Conservation (phyloP, 2,329 filamentous ascomycete species). For the Exserohilum turcica region DNA sequence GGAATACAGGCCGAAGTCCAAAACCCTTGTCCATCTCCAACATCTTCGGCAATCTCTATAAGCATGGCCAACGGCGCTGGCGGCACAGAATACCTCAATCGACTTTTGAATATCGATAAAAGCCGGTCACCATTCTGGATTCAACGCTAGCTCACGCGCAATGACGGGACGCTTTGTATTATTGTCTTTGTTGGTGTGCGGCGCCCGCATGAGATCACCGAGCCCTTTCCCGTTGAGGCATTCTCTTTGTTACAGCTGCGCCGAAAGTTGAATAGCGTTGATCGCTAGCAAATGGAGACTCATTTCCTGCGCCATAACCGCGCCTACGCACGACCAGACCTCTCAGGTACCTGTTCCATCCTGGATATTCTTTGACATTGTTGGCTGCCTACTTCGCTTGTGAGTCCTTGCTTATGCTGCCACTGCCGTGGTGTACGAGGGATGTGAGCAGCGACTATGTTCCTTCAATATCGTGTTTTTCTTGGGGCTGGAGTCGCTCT, state of each 20-base stretch:
- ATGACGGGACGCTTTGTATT: conserved; percentile 12
- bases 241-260: conserved; percentile 9
- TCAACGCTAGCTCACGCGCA: not conserved
- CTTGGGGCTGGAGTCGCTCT: conserved; percentile 4
- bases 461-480: not conserved
- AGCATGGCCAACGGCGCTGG: not conserved
- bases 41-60: not conserved
- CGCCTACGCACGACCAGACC: not conserved
- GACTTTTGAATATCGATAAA: not conserved
- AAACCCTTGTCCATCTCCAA: not conserved
- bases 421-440: conserved; percentile 1
- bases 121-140: not conserved
- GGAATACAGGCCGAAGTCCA: not conserved
- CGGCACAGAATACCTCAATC: not conserved
- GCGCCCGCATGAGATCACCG: not conserved
- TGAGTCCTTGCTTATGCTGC: conserved; percentile 11
- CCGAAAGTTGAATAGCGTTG: conserved; percentile 4
- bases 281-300: conserved; percentile 11
- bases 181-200: conserved; percentile 2
- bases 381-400: not conserved
- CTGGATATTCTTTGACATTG: conserved; percentile 7
- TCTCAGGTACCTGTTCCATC: conserved; percentile 10
- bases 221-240: not conserved
- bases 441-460: not conserved
- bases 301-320: conserved; percentile 14